A percentile compares a stretch with the other conserved stretches of the same genome.
phyloP scores from a whole-genome alignment of 2,329 filamentous ascomycete genomes.

The Nectriaceae sp. region DNA sequence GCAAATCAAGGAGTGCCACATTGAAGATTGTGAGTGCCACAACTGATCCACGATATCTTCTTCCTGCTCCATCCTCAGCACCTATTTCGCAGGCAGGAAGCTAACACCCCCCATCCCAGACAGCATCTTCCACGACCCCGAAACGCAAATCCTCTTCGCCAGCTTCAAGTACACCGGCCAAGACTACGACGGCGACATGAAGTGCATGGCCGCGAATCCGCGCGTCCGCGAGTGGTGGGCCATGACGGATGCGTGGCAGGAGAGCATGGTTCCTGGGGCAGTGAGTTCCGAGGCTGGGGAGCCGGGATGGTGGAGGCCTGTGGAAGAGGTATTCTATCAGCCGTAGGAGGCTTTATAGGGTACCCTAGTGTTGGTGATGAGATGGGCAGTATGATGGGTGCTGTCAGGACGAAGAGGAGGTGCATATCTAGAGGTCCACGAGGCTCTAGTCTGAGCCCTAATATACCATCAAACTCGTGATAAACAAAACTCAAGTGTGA shows the following conservation, averaged over 20 bases:
- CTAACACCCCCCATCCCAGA: constrained; percentile 49
- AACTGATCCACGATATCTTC: background rate
- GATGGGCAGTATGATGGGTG: too few relatives aligned
- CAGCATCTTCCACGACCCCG: constrained; percentile 71
- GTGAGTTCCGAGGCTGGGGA: constrained; percentile 59
- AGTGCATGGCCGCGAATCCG: constrained; percentile 70
- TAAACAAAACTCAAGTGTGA: too few relatives aligned
- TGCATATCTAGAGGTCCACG: too few relatives aligned
- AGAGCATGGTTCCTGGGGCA: constrained; percentile 61
- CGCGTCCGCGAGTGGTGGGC: constrained; percentile 79
- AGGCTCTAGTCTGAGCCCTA: too few relatives aligned
- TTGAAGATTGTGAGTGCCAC: constrained; percentile 64
- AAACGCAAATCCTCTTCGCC: constrained; percentile 67
- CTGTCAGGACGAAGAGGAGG: too few relatives aligned
- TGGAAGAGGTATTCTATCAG: constrained; percentile 70
- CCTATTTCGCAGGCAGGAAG: background rate
- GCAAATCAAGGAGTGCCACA: constrained; percentile 75
- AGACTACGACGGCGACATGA: constrained; percentile 75
- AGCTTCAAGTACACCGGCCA: constrained; percentile 78
- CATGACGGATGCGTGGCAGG: constrained; percentile 78
- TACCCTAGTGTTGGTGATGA: too few relatives aligned
- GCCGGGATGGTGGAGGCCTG: constrained; percentile 68
- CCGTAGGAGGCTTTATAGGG: too few relatives aligned
- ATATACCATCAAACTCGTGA: too few relatives aligned
- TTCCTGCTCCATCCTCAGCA: background rate